These are phyloP conservation scores for Amanita pallidorosea DNA, from an alignment of 768 basidiomycete species.

Conservation along the genomic window DNA sequence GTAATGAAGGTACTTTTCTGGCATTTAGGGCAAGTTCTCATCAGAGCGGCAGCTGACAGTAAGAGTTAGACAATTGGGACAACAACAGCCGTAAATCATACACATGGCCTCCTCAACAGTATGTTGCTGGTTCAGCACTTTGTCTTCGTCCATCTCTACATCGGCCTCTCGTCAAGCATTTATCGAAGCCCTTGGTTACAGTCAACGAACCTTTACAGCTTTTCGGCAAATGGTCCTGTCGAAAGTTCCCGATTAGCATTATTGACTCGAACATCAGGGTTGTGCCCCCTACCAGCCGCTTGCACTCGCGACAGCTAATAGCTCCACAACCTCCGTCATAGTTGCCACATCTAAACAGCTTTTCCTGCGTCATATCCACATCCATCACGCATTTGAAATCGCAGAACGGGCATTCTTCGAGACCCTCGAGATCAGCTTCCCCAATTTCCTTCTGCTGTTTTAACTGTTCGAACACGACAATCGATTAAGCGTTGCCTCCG, in stretches of 20 bases:
- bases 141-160: conserved; percentile 68
- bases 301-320: conserved; percentile 73
- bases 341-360: conserved; percentile 45
- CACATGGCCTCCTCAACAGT: conserved; percentile 91
- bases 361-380: conserved; percentile 40
- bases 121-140: conserved; percentile 64
- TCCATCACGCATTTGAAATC: conserved; percentile 80
- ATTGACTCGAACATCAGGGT: conserved; percentile 2
- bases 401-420: conserved; percentile 89
- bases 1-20: conserved; percentile 44
- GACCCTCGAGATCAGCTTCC: conserved; percentile 62
- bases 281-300: conserved; percentile 43
- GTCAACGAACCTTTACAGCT: conserved; percentile 57
- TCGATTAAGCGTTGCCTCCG: neutral
- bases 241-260: neutral
- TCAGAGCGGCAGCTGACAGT: conserved; percentile 57
- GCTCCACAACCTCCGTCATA: conserved; percentile 62
- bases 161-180: neutral
- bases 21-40: conserved; percentile 85
- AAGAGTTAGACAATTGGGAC: neutral
- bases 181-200: neutral
- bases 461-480: conserved; percentile 17
- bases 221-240: conserved; percentile 75
- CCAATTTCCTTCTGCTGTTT: conserved; percentile 73
- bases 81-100: conserved; percentile 18